Conservation (phyloP, 2,329 filamentous ascomycete genomes). For the Xylariaceae sp. region DNA sequence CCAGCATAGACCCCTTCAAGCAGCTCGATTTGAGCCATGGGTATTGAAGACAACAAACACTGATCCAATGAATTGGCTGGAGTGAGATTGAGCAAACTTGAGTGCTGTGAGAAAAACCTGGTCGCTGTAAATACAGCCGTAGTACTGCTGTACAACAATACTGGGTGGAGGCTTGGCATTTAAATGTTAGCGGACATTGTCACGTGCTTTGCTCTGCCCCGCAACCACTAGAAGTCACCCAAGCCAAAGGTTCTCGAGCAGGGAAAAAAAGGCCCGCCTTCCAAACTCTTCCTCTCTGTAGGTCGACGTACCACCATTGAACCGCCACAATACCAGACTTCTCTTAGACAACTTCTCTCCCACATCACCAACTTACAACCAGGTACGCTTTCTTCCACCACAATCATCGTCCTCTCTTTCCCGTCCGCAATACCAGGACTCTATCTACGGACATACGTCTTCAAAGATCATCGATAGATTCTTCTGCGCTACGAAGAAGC, state of each 20-base stretch:
- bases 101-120: no score
- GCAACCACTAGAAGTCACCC: constrained; percentile 26
- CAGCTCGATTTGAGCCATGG: no score
- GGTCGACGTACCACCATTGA: constrained; percentile 24
- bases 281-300: constrained; percentile 25
- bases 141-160: no score
- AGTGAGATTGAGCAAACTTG: no score
- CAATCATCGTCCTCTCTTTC: neutral
- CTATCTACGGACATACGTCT: no score
- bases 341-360: constrained; percentile 3
- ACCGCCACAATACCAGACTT: constrained; percentile 20
- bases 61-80: no score
- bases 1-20: no score
- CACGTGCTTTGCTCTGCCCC: constrained; percentile 27
- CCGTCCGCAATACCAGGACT: neutral
- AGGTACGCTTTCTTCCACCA: constrained; percentile 13
- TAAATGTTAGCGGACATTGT: constrained; percentile 15
- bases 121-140: no score
- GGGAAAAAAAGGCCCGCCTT: constrained; percentile 21
- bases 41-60: no score
- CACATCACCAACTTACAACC: constrained; percentile 6
- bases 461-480: constrained; percentile 5
- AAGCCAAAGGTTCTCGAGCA: constrained; percentile 19
- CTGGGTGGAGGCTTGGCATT: no score
- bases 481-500: constrained; percentile 9